A percentile compares a stretch with the other conserved stretches of the same genome.
Conservation (phyloP, 1,139 yeast species). For the Citeromyces hawaiiensis region DNA sequence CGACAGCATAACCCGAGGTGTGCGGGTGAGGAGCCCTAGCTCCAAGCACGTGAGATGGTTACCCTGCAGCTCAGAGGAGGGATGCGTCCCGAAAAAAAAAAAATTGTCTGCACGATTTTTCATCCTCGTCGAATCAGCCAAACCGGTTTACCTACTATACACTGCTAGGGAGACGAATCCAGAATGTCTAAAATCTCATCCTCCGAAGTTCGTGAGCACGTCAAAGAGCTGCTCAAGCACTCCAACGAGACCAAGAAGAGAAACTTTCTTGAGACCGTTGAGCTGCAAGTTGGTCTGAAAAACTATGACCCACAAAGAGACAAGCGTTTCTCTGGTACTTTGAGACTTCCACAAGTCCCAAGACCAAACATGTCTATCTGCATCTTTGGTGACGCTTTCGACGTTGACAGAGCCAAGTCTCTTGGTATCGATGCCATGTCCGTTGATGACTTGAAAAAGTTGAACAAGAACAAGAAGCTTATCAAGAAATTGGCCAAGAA, state of each 20-base stretch:
- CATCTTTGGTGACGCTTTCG: conserved; percentile 99
- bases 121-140: conserved; percentile 19
- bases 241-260: conserved; percentile 98
- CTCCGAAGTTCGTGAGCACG: conserved; percentile 94
- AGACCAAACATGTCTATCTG: conserved; percentile 99
- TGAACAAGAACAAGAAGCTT: conserved; percentile 99
- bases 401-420: conserved; percentile 99
- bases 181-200: conserved; percentile 89
- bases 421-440: conserved; percentile 99
- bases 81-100: conserved; percentile 1
- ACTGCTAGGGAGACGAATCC: conserved; percentile 56
- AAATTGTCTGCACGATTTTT: neutral
- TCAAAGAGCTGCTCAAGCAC: conserved; percentile 80
- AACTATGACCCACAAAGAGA: conserved; percentile 99
- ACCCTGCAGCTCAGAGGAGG: too few species aligned
- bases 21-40: neutral
- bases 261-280: conserved; percentile 99
- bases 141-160: conserved; percentile 17
- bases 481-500: conserved; percentile 99
- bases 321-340: conserved; percentile 99
- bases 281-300: conserved; percentile 99
- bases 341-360: conserved; percentile 98
- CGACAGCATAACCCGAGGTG: neutral
- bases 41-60: neutral
- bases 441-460: conserved; percentile 98